Percentiles rank a stretch among this genome's conserved stretches.
Conservation (phyloP, 257 asterid species). For the Parsonsia alboflavescens region DNA sequence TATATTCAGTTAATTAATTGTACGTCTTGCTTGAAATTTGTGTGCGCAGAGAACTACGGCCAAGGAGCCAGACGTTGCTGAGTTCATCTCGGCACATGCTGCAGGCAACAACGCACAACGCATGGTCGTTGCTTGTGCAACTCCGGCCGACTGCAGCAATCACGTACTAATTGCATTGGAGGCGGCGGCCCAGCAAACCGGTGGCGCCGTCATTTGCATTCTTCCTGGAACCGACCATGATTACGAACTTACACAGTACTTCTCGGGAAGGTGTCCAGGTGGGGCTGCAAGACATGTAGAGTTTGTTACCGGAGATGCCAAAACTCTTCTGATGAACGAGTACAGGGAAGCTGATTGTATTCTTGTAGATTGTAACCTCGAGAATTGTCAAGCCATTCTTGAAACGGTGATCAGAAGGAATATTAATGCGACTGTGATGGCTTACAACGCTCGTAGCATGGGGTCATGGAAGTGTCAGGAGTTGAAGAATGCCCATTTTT, state of each 20-base stretch:
- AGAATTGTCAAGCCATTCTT: slow-evolving; percentile 37
- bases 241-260: background rate
- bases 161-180: slow-evolving; percentile 36
- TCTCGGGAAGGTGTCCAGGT: slow-evolving; percentile 24
- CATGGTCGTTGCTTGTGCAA: slow-evolving; percentile 52
- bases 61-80: slow-evolving; percentile 61
- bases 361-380: slow-evolving; percentile 55
- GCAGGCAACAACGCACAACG: slow-evolving; percentile 66
- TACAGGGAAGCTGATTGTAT: slow-evolving; percentile 50
- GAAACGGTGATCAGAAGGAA: slow-evolving; percentile 4
- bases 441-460: slow-evolving; percentile 56
- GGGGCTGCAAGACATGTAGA: slow-evolving; percentile 25
- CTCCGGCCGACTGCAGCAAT: slow-evolving; percentile 35
- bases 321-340: slow-evolving; percentile 20
- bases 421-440: slow-evolving; percentile 31
- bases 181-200: slow-evolving; percentile 72
- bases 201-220: slow-evolving; percentile 55
- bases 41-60: slow-evolving; percentile 45
- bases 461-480: slow-evolving; percentile 36
- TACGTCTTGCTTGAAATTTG: background rate
- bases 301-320: slow-evolving; percentile 46
- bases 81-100: slow-evolving; percentile 77
- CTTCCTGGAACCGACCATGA: slow-evolving; percentile 24
- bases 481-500: slow-evolving; percentile 33
- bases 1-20: no score